These are phyloP conservation scores for Mangifera indica DNA, from an alignment of 345 rosid species.

Conservation along the genomic window DNA sequence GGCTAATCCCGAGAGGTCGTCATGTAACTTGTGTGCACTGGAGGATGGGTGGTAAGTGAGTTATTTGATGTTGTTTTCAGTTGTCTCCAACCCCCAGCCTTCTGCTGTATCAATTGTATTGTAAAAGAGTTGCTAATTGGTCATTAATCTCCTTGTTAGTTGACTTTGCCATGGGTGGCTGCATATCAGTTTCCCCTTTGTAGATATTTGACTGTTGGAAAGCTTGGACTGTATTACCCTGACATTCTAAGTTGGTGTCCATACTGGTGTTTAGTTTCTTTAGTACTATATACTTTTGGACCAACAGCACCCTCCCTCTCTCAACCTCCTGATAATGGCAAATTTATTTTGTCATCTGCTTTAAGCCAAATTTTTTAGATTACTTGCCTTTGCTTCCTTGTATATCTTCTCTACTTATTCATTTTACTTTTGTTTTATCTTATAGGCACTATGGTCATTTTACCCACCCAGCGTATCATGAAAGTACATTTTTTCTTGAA, in stretches of 20 bases:
- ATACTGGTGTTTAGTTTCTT: slow-evolving; percentile 30
- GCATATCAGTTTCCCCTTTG: slow-evolving; percentile 39
- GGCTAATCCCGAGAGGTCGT: slow-evolving; percentile 31
- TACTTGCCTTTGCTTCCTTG: slow-evolving; percentile 25
- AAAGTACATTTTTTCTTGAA: background rate
- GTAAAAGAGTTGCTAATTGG: slow-evolving; percentile 32
- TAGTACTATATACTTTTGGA: slow-evolving; percentile 14
- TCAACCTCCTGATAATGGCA: slow-evolving; percentile 19
- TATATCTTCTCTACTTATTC: slow-evolving; percentile 22
- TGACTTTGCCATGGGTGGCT: slow-evolving; percentile 37
- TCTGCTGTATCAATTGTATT: slow-evolving; percentile 24
- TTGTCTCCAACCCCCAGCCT: slow-evolving; percentile 30
- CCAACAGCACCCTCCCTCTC: slow-evolving; percentile 4
- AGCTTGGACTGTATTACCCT: slow-evolving; percentile 33
- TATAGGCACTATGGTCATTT: background rate
- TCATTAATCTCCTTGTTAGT: slow-evolving; percentile 26
- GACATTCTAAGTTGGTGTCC: slow-evolving; percentile 31
- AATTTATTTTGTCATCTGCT: slow-evolving; percentile 22
- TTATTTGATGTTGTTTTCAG: slow-evolving; percentile 37
- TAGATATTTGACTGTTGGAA: slow-evolving; percentile 54
- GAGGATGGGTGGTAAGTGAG: slow-evolving; percentile 51
- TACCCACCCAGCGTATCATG: background rate
- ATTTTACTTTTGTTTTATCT: background rate
- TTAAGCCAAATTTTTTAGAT: slow-evolving; percentile 21
- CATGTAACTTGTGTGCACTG: slow-evolving; percentile 33